A percentile compares a stretch with the other conserved stretches of the same genome.
Evolutionary conservation across 164 flowering plant species (phyloP).

Genomic region (Vitis amurensis): DNA sequence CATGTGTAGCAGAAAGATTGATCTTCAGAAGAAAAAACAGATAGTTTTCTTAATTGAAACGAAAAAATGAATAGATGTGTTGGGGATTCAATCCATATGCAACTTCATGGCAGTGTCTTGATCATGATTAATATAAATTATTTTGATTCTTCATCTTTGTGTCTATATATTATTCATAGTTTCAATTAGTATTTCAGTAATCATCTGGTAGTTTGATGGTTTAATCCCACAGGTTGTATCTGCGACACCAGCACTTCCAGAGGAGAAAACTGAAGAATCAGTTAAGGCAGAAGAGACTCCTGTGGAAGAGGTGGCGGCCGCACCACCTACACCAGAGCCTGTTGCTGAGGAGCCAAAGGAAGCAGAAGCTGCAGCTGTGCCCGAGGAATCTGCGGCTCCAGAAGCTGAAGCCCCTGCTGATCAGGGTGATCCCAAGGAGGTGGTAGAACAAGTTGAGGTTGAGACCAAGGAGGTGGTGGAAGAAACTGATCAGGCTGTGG

Average conservation of each 20-base stretch:
- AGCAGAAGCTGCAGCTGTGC: constrained; percentile 13
- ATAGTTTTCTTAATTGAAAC: no score
- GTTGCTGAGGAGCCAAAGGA: constrained; percentile 13
- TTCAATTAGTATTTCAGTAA: background rate
- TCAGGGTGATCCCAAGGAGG: constrained; percentile 16
- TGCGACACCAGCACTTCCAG: constrained; percentile 21
- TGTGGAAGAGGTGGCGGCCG: constrained; percentile 14
- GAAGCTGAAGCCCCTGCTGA: constrained; percentile 10
- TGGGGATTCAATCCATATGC: no score
- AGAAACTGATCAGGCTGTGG: constrained; percentile 5
- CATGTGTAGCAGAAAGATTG: no score
- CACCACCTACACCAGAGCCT: constrained; percentile 10
- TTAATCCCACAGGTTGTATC: constrained; percentile 27
- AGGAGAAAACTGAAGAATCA: constrained; percentile 14
- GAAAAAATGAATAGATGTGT: no score
- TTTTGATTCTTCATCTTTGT: no score
- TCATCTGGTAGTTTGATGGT: background rate
- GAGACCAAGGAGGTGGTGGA: constrained; percentile 17
- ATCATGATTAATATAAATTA: no score
- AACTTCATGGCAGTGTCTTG: no score
- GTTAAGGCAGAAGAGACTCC: constrained; percentile 13
- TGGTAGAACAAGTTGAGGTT: constrained; percentile 9
- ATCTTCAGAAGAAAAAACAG: no score
- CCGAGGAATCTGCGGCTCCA: background rate
- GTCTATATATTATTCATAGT: no score